A percentile compares a stretch with the other conserved stretches of the same genome.
Conservation (phyloP, 2,329 filamentous ascomycete species). For the Aspergillus costaricaensis region DNA sequence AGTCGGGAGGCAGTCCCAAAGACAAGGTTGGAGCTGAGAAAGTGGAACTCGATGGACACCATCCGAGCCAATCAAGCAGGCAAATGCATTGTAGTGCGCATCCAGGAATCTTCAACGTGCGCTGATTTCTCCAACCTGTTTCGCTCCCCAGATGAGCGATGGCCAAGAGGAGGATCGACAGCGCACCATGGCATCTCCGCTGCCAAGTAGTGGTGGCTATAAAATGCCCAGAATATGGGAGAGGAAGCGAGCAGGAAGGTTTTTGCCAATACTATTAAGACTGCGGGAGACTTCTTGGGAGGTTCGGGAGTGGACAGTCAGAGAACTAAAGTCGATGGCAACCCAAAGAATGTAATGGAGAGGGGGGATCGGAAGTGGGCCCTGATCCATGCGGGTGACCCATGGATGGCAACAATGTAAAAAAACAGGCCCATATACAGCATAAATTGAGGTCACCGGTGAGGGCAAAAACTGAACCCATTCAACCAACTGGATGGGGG, state of each 20-base stretch:
- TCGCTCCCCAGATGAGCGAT: constrained; percentile 11
- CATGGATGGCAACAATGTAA: not conserved
- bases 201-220: constrained; percentile 36
- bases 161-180: constrained; percentile 36
- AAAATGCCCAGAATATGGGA: constrained; percentile 3
- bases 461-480: not conserved
- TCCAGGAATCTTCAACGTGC: constrained; percentile 16
- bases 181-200: constrained; percentile 31
- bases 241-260: not conserved
- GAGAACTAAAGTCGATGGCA: not conserved
- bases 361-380: not conserved
- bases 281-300: not conserved
- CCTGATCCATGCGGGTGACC: not conserved
- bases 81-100: not conserved
- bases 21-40: no score
- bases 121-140: constrained; percentile 5
- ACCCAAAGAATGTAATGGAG: not conserved
- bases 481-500: no score
- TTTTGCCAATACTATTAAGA: not conserved
- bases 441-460: not conserved
- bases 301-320: not conserved
- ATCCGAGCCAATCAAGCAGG: constrained; percentile 6
- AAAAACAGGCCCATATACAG: not conserved
- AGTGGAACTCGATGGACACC: not conserved
- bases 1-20: no score